These are phyloP conservation scores for Cryphonectria carpinicola DNA, from an alignment of 2,329 filamentous ascomycete genomes.

Conservation along the genomic window DNA sequence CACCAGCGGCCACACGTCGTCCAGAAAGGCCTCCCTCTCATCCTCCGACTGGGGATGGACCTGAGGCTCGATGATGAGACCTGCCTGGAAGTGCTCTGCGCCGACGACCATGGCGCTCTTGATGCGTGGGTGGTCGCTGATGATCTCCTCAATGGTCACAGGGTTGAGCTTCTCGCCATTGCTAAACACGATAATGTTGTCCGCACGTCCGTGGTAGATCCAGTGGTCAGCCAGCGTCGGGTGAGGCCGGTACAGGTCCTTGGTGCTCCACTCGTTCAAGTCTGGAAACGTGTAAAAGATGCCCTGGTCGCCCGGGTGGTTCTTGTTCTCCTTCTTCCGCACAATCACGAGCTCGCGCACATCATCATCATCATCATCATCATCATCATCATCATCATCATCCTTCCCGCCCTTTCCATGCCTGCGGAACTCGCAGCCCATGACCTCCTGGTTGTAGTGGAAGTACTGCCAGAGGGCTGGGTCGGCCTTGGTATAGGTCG, in stretches of 20 bases:
- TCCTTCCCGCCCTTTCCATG: constrained; percentile 30
- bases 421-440: constrained; percentile 47
- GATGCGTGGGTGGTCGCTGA: constrained; percentile 10
- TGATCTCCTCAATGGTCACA: constrained; percentile 33
- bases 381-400: not conserved
- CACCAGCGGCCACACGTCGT: constrained; percentile 21
- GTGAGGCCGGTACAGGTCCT: constrained; percentile 40
- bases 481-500: constrained; percentile 39
- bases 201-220: constrained; percentile 34
- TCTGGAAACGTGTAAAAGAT: constrained; percentile 40
- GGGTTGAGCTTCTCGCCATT: constrained; percentile 41
- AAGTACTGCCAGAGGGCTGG: constrained; percentile 48
- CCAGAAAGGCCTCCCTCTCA: constrained; percentile 10
- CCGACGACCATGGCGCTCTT: constrained; percentile 17
- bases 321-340: constrained; percentile 43
- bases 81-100: constrained; percentile 21
- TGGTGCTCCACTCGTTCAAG: constrained; percentile 37
- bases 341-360: constrained; percentile 45
- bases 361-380: constrained; percentile 33
- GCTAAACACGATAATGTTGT: constrained; percentile 39
- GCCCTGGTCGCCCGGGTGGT: constrained; percentile 32
- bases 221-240: constrained; percentile 33
- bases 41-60: constrained; percentile 7
- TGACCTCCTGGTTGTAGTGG: constrained; percentile 44
- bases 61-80: constrained; percentile 10